phyloP scores from a whole-genome alignment of 2,329 filamentous ascomycete genomes.

The Trichoderma semiorbis region DNA sequence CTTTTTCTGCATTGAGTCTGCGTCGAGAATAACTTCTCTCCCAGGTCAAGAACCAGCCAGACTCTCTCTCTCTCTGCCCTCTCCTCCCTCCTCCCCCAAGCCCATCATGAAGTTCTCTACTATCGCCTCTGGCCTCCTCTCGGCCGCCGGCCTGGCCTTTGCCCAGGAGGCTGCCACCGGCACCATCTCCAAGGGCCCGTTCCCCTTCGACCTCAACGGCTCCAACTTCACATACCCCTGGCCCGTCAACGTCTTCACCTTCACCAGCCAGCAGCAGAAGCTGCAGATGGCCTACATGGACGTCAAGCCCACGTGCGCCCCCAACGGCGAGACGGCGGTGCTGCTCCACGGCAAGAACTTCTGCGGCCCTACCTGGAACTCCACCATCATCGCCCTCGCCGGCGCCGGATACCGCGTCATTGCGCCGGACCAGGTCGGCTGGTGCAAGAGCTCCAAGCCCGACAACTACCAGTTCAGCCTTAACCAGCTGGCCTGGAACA shows the following conservation, averaged over 20 bases:
- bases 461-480: slow-evolving; percentile 50
- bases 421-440: slow-evolving; percentile 53
- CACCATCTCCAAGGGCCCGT: slow-evolving; percentile 35
- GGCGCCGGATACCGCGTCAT: slow-evolving; percentile 49
- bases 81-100: too few species aligned
- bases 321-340: slow-evolving; percentile 42
- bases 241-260: slow-evolving; percentile 46
- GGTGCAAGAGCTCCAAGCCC: slow-evolving; percentile 56
- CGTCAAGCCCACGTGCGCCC: slow-evolving; percentile 34
- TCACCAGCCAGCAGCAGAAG: slow-evolving; percentile 45
- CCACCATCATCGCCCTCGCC: slow-evolving; percentile 42
- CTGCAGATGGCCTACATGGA: slow-evolving; percentile 58
- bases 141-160: slow-evolving; percentile 21
- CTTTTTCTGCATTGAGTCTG: neutral
- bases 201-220: slow-evolving; percentile 43
- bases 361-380: slow-evolving; percentile 51
- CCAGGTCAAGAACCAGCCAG: neutral
- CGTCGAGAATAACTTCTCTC: neutral
- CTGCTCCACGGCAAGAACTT: slow-evolving; percentile 57
- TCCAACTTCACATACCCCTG: slow-evolving; percentile 53
- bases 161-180: slow-evolving; percentile 28
- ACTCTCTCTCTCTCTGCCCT: neutral
- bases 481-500: slow-evolving; percentile 50
- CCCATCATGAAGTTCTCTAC: slow-evolving; percentile 28
- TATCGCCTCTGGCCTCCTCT: slow-evolving; percentile 22